These are phyloP conservation scores for Liriodendron chinense DNA, from an alignment of 164 flowering plant species.

Conservation along the genomic window DNA sequence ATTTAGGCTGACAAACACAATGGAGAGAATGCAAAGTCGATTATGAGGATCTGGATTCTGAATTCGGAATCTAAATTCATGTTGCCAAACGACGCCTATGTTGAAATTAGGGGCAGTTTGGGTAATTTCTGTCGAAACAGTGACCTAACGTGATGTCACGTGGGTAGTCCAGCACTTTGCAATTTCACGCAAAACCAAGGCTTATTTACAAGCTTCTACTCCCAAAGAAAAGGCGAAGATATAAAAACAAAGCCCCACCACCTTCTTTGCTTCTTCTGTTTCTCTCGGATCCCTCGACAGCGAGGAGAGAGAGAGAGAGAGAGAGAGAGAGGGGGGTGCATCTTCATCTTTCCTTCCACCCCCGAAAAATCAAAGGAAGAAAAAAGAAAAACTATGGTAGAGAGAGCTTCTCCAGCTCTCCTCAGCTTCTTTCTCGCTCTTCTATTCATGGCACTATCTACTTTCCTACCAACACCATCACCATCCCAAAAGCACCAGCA, in stretches of 20 bases:
- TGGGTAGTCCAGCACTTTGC: neutral
- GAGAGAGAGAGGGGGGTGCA: constrained; percentile 15
- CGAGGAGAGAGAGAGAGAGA: neutral
- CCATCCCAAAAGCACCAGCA: constrained; percentile 12
- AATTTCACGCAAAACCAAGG: neutral
- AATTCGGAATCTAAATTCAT: no score
- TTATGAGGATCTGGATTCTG: no score
- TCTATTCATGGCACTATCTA: constrained; percentile 50
- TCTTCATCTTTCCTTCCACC: neutral
- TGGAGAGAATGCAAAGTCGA: no score
- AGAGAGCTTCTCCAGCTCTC: neutral
- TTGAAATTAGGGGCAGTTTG: neutral
- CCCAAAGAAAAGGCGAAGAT: neutral
- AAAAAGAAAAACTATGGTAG: neutral
- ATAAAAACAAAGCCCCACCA: constrained; percentile 1
- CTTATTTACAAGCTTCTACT: neutral
- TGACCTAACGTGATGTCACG: neutral
- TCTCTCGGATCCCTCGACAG: neutral
- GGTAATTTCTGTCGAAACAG: neutral
- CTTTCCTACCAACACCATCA: constrained; percentile 39
- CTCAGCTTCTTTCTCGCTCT: constrained; percentile 18
- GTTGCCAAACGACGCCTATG: no score
- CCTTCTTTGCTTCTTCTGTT: neutral
- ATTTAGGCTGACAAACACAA: no score
- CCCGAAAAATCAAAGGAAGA: no score